Base-by-base conservation (phyloP, 805 yeast genomes). In the Ogataea wickerhamii region DNA sequence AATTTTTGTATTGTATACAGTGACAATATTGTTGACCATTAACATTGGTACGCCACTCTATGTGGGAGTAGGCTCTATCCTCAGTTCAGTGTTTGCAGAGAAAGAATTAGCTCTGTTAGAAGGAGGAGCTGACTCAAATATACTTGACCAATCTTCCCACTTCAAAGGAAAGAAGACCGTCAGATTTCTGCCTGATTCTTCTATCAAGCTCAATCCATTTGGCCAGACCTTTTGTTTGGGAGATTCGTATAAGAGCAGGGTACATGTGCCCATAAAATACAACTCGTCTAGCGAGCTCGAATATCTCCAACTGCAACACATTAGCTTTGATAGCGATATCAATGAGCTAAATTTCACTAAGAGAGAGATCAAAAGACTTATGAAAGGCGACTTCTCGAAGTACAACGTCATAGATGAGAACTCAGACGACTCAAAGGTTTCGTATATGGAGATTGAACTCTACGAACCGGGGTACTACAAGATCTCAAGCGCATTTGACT, bases 151-250 rank as follows among this genome's bases (percentile, higher is more conserved):
- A 51, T 66, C 75, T 17, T 55, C 75, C 2, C 94, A 88, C 58
- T 83, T 89, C 58, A 82, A 77, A 52, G 98, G 98, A 30, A 79
- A 78, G 29, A 85, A 86, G 53, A 84, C 89, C 1, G 82, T 93
- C 44, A 84, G 89, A 53, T 84, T 85, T 44, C 66, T 93, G 24
- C 98, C 98, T 0, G 97, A 91, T 61, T 83, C 94, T 30, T 82
- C 94, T 0, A 96, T 94, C 4, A 68, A 71, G 52, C 64, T 93
- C 50, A 87, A 89, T 47, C 96, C 96, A 3, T 74, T 78, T 49
- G 75, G 70, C 34, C 78, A 74, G 20, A 68, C 76, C 4, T 74
- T 73, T 43, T 93, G 98, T 63, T 48, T 83, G 30, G 73, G 74
- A 13, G 47, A 55, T 11, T 38, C 40, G 6, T 53, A 43, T 52